Percentiles rank a stretch among this genome's conserved stretches.
Conservation (phyloP, 495 filamentous ascomycete species). For the Podospora conica region DNA sequence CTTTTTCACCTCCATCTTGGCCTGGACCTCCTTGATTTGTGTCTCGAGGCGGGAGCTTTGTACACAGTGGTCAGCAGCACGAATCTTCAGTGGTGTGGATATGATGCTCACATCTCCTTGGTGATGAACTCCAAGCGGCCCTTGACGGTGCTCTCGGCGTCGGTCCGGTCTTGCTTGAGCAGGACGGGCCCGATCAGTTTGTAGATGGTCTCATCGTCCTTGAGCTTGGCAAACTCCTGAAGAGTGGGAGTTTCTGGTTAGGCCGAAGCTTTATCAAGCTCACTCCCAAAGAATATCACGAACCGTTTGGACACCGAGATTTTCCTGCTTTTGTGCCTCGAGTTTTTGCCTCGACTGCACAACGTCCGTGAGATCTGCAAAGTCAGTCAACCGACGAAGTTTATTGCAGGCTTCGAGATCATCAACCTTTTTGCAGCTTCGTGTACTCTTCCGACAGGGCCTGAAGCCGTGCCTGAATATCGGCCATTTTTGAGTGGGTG, state of each 20-base stretch:
- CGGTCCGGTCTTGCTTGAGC: slow-evolving; percentile 84
- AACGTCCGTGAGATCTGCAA: slow-evolving; percentile 67
- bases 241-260: neutral
- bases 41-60: slow-evolving; percentile 72
- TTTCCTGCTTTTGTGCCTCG: slow-evolving; percentile 91
- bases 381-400: neutral
- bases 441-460: slow-evolving; percentile 80
- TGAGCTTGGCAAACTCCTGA: slow-evolving; percentile 74
- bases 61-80: neutral
- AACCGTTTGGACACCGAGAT: slow-evolving; percentile 78
- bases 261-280: neutral
- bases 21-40: slow-evolving; percentile 72
- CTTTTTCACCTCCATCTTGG: slow-evolving; percentile 75
- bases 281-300: slow-evolving; percentile 2
- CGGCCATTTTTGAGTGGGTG: slow-evolving; percentile 35
- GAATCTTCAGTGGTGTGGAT: neutral
- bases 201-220: slow-evolving; percentile 81
- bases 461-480: slow-evolving; percentile 58
- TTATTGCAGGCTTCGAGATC: neutral
- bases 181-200: slow-evolving; percentile 91
- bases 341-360: slow-evolving; percentile 85
- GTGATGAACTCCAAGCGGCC: slow-evolving; percentile 86
- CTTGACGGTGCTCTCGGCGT: slow-evolving; percentile 84
- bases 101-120: slow-evolving; percentile 70
- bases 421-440: slow-evolving; percentile 70